Conservation (phyloP, 192 early-diverging fungal species). For the Coemansia sp. region DNA sequence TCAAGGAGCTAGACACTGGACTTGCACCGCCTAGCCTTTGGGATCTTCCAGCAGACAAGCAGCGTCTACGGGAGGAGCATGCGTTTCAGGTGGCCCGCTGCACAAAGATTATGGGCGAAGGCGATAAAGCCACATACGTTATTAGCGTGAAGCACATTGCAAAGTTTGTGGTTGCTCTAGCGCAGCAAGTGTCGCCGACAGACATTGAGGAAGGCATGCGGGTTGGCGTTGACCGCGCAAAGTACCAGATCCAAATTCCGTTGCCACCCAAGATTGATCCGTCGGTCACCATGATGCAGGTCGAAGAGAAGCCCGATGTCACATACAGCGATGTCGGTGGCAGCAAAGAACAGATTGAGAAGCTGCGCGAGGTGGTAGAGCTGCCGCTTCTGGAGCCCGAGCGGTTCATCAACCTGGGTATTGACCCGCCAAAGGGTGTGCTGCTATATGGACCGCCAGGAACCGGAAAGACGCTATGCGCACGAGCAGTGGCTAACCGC, state of each 20-base stretch:
- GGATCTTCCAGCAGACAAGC: slow-evolving; percentile 99
- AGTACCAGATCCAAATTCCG: slow-evolving; percentile 99
- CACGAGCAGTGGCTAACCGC: slow-evolving; percentile 97
- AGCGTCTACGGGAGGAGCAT: slow-evolving; percentile 95
- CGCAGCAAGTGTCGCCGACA: slow-evolving; percentile 94
- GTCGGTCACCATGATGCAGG: slow-evolving; percentile 99
- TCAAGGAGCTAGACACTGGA: slow-evolving; percentile 98
- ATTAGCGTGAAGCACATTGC: slow-evolving; percentile 99
- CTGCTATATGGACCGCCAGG: slow-evolving; percentile 94
- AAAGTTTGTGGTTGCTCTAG: slow-evolving; percentile 98
- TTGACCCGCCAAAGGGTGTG: slow-evolving; percentile 99
- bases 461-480: slow-evolving; percentile 97
- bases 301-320: slow-evolving; percentile 99
- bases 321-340: slow-evolving; percentile 99
- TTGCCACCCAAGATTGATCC: slow-evolving; percentile 99
- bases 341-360: slow-evolving; percentile 99
- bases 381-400: slow-evolving; percentile 94
- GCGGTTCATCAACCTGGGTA: slow-evolving; percentile 95
- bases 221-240: slow-evolving; percentile 95
- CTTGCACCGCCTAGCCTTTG: slow-evolving; percentile 96
- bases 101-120: slow-evolving; percentile 97
- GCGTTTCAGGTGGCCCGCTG: slow-evolving; percentile 87
- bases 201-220: slow-evolving; percentile 99
- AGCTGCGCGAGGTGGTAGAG: slow-evolving; percentile 98
- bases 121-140: slow-evolving; percentile 92